Evolutionary conservation across 2,329 filamentous ascomycete genomes (phyloP), one percentile per base, ranked within the genome.

Genomic region (Penicillium oxalicum): DNA sequence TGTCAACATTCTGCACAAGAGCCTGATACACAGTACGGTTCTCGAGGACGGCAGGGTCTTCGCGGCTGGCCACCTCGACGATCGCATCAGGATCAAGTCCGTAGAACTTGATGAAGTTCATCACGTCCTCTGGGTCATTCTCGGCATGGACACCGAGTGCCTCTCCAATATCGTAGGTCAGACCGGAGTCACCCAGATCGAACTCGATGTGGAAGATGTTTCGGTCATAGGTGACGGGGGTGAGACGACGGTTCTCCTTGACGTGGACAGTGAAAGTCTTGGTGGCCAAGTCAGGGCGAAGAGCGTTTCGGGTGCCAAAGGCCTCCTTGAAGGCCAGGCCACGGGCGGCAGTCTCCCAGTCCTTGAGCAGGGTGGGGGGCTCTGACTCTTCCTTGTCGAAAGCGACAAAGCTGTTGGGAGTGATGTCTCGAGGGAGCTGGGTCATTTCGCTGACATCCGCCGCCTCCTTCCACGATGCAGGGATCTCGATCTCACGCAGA

Each of bases 151-250:
- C 91, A 57, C 93, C 93, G 13, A 98, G 84, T 40, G 93, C 93
- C 74, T 98, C 93, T 49, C 93, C 93, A 62, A 98, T 97, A 67
- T 95, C 88, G 74, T 98, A 98, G 37, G 82, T 95, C 56, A 98
- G 82, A 35, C 91, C 91, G 32, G 91, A 95, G 62, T 85, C 74
- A 52, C 91, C 91, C 25, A 98, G 82, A 65, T 97, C 93, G 63
- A 98, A 98, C 73, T 98, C 93, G 54, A 98, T 97, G 75, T 98
- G 93, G 85, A 98, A 98, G 71, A 98, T 97, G 78, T 98, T 96
- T 61, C 93, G 89, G 70, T 97, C 91, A 67, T 98, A 98, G 29
- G 84, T 86, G 25, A 72, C 63, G 3, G 93, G 93, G 0, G 93
- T 98, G 47, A 98, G 80, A 55, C 93, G 84, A 53, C 93, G 88